phyloP scores from a whole-genome alignment of 1,139 yeast genomes.

The Sugiyamaella neomexicana region DNA sequence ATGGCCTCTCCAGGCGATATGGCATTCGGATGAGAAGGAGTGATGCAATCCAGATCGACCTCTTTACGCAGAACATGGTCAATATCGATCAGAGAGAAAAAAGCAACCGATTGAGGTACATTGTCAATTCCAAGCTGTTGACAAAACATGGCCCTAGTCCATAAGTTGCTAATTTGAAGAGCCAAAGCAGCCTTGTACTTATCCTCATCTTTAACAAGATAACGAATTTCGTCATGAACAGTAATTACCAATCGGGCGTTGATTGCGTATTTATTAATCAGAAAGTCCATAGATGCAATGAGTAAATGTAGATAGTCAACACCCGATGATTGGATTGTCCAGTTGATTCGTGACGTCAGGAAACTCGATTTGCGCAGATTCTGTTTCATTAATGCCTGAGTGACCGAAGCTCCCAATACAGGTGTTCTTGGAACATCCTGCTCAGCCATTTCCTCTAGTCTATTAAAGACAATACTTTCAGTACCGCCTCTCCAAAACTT shows the following conservation, averaged over 20 bases:
- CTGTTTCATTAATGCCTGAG: conserved; percentile 70
- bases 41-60: conserved; percentile 81
- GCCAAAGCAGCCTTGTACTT: conserved; percentile 75
- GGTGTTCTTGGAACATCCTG: conserved; percentile 87
- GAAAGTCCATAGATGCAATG: conserved; percentile 83
- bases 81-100: conserved; percentile 90
- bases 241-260: conserved; percentile 81
- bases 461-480: conserved; percentile 88
- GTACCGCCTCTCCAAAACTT: conserved; percentile 87
- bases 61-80: conserved; percentile 88
- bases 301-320: conserved; percentile 91
- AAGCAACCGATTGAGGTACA: conserved; percentile 93
- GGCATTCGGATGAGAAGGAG: conserved; percentile 77
- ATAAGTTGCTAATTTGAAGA: conserved; percentile 81
- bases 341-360: conserved; percentile 87
- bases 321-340: conserved; percentile 98
- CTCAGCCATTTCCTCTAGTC: conserved; percentile 82
- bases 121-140: conserved; percentile 88
- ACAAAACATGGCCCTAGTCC: conserved; percentile 97
- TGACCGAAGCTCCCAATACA: conserved; percentile 88
- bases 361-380: conserved; percentile 68
- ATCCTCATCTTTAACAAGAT: conserved; percentile 71
- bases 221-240: conserved; percentile 94
- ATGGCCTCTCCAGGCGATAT: conserved; percentile 80
- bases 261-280: conserved; percentile 62